phyloP scores from a whole-genome alignment of 1,139 yeast genomes.

The Scheffersomyces cryptocercus region DNA sequence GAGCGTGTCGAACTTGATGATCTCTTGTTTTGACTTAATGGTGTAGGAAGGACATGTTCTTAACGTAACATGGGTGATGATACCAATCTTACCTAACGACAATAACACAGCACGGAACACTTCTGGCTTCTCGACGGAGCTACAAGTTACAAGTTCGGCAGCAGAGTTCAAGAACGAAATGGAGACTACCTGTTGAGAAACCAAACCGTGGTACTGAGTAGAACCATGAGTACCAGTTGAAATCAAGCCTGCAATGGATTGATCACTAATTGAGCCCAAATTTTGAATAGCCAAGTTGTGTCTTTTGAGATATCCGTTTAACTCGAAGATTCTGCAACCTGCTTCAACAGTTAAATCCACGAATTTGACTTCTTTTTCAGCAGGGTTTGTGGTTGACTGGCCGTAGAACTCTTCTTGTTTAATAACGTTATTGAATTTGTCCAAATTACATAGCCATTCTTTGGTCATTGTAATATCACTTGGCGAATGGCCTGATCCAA shows the following conservation, averaged over 20 bases:
- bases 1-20: slow-evolving; percentile 72
- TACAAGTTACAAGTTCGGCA: slow-evolving; percentile 73
- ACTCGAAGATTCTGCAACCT: slow-evolving; percentile 78
- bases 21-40: slow-evolving; percentile 78
- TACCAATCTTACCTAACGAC: slow-evolving; percentile 89
- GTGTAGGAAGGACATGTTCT: slow-evolving; percentile 85
- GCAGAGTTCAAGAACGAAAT: slow-evolving; percentile 69
- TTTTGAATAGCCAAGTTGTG: slow-evolving; percentile 82
- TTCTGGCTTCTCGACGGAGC: slow-evolving; percentile 65
- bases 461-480: slow-evolving; percentile 84
- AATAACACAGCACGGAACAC: slow-evolving; percentile 82
- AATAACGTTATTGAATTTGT: slow-evolving; percentile 62
- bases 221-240: slow-evolving; percentile 98
- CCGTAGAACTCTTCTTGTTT: slow-evolving; percentile 40
- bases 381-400: slow-evolving; percentile 32
- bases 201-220: slow-evolving; percentile 87
- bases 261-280: slow-evolving; percentile 92
- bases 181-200: slow-evolving; percentile 83
- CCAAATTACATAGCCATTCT: slow-evolving; percentile 89
- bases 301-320: slow-evolving; percentile 65
- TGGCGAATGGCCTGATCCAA: slow-evolving; percentile 96
- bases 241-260: slow-evolving; percentile 89
- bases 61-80: slow-evolving; percentile 84
- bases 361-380: slow-evolving; percentile 52
- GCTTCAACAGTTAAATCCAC: slow-evolving; percentile 94